Evolutionary conservation across 2,329 filamentous ascomycete genomes (phyloP).

Genomic region (Stagonosporopsis tanaceti): DNA sequence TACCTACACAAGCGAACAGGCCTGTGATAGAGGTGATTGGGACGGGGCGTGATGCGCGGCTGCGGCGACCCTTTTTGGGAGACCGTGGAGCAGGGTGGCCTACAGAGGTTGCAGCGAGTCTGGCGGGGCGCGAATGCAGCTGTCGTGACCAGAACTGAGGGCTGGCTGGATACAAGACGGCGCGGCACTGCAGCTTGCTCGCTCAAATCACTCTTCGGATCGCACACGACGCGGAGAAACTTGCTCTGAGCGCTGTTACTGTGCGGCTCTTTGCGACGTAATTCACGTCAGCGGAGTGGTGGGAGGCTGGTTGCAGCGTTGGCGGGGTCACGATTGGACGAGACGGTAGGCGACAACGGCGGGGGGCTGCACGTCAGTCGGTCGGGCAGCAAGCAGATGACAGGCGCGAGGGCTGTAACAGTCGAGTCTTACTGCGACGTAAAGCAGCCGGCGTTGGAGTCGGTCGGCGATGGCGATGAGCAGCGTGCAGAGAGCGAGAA

Average conservation of each 20-base stretch:
- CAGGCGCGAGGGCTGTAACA: slow-evolving; percentile 22
- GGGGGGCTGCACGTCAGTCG: slow-evolving; percentile 44
- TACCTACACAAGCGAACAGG: slow-evolving; percentile 46
- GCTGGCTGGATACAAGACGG: slow-evolving; percentile 31
- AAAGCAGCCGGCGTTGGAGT: slow-evolving; percentile 14
- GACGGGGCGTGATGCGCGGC: slow-evolving; percentile 36
- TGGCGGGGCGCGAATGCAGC: slow-evolving; percentile 22
- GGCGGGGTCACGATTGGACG: slow-evolving; percentile 39
- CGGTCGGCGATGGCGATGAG: slow-evolving; percentile 16
- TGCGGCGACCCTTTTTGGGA: slow-evolving; percentile 41
- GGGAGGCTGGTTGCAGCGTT: slow-evolving; percentile 30
- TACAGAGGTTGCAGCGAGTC: slow-evolving; percentile 27
- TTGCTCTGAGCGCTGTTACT: slow-evolving; percentile 21
- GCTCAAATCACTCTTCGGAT: slow-evolving; percentile 4
- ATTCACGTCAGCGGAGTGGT: slow-evolving; percentile 31
- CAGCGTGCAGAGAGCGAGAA: slow-evolving; percentile 23
- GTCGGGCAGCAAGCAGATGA: slow-evolving; percentile 42
- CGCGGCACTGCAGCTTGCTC: slow-evolving; percentile 26
- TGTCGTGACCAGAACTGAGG: slow-evolving; percentile 31
- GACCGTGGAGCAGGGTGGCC: slow-evolving; percentile 28
- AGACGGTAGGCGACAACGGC: slow-evolving; percentile 28
- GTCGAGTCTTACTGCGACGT: slow-evolving; percentile 26
- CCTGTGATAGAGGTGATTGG: slow-evolving; percentile 27
- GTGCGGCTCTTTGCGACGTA: slow-evolving; percentile 42
- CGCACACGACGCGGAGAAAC: neutral